A percentile compares a stretch with the other conserved stretches of the same genome.
phyloP scores from a whole-genome alignment of 108 stramenopile species.

The Craspedostauros australis region DNA sequence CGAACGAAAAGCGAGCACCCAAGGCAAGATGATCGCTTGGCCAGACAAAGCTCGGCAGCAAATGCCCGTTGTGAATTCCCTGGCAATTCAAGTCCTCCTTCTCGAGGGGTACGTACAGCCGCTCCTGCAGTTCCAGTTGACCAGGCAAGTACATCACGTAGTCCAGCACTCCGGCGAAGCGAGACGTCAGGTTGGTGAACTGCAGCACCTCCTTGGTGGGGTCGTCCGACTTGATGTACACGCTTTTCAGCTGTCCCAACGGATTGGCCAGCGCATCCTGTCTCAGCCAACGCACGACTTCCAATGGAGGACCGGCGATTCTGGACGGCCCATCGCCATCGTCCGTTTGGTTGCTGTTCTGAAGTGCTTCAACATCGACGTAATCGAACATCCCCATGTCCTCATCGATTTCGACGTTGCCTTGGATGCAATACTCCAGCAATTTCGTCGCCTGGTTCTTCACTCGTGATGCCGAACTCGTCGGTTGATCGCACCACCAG shows the following conservation, averaged over 20 bases:
- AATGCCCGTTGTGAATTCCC: slow-evolving; percentile 46
- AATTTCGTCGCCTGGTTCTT: slow-evolving; percentile 64
- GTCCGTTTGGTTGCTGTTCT: slow-evolving; percentile 6
- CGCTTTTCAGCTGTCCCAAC: slow-evolving; percentile 46
- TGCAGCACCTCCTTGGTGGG: slow-evolving; percentile 32
- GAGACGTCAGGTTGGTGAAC: slow-evolving; percentile 80
- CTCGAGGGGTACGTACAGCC: slow-evolving; percentile 53
- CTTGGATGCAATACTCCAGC: slow-evolving; percentile 53
- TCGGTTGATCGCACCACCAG: slow-evolving; percentile 81
- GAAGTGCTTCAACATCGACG: slow-evolving; percentile 44
- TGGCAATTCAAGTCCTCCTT: slow-evolving; percentile 45
- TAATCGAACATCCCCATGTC: slow-evolving; percentile 66
- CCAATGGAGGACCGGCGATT: slow-evolving; percentile 12
- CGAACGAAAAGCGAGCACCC: slow-evolving; percentile 52
- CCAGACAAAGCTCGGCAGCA: slow-evolving; percentile 74
- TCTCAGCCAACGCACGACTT: slow-evolving; percentile 72
- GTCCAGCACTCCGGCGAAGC: slow-evolving; percentile 77
- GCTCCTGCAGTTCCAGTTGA: slow-evolving; percentile 30
- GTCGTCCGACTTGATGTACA: slow-evolving; percentile 35
- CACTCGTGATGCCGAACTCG: slow-evolving; percentile 71
- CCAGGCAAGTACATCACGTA: slow-evolving; percentile 57
- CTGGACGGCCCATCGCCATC: neutral
- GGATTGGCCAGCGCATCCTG: slow-evolving; percentile 49
- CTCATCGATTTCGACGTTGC: slow-evolving; percentile 53
- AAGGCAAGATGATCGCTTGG: slow-evolving; percentile 84